Conservation (phyloP, 23 red algal genomes). For the Gracilaria gracilis region DNA sequence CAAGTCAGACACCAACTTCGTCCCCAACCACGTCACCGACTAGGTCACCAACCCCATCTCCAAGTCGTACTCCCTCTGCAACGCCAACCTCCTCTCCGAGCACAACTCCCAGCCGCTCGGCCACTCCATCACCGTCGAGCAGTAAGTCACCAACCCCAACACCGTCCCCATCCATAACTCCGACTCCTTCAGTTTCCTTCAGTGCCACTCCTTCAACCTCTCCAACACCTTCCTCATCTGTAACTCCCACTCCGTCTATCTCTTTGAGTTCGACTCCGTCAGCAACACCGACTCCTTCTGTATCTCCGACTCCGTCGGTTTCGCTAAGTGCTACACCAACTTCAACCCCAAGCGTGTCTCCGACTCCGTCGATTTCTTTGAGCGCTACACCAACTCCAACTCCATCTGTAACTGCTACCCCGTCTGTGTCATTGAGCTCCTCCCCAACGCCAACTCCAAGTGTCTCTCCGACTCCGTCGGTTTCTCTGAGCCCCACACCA, state of each 20-base stretch:
- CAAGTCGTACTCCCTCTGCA: constrained; percentile 16
- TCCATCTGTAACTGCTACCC: not conserved
- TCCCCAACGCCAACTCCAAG: not conserved
- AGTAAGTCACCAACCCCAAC: constrained; percentile 13
- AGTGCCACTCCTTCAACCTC: not conserved
- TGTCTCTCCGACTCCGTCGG: not conserved
- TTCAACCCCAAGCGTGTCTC: not conserved
- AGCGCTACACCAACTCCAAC: not conserved
- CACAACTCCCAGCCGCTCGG: not conserved
- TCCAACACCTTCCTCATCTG: not conserved
- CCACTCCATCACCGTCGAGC: constrained; percentile 12
- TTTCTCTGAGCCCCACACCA: not conserved
- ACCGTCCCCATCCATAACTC: not conserved
- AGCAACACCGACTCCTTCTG: not conserved
- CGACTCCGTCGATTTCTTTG: not conserved
- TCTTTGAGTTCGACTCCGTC: not conserved
- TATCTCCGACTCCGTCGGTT: not conserved
- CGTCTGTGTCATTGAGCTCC: not conserved
- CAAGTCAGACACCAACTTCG: not conserved
- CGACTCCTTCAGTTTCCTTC: not conserved
- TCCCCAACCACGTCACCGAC: constrained; percentile 6
- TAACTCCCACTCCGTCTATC: not conserved
- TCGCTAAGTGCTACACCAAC: not conserved
- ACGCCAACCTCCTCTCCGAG: constrained; percentile 23
- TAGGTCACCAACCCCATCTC: constrained; percentile 3